Evolutionary conservation across 495 filamentous ascomycete genomes (phyloP).

Genomic region (Xylaria scruposa): DNA sequence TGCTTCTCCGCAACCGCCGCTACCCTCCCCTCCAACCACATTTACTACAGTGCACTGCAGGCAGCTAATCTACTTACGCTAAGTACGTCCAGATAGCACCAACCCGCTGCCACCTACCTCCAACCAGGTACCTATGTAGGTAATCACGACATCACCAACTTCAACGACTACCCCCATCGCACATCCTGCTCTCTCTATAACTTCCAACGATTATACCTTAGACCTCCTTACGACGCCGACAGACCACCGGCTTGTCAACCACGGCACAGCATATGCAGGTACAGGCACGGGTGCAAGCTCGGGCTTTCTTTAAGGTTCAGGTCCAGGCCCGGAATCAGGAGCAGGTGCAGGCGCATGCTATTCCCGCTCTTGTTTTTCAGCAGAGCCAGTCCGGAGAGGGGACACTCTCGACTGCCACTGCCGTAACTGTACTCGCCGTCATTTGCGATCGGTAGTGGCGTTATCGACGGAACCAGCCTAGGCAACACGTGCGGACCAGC

Average conservation of each 20-base stretch:
- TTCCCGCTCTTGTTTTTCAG: background rate
- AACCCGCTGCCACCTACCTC: background rate
- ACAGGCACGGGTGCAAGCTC: conserved; percentile 4
- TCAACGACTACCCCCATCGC: conserved; percentile 13
- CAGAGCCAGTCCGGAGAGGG: background rate
- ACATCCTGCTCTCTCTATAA: background rate
- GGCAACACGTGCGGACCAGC: too few species aligned
- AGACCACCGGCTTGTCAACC: background rate
- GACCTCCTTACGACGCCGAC: background rate
- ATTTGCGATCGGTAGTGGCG: background rate
- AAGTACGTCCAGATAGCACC: conserved; percentile 1
- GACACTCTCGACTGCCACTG: background rate
- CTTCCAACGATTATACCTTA: background rate
- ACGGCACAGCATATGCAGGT: background rate
- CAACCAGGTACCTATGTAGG: conserved; percentile 7
- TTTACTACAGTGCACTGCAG: background rate
- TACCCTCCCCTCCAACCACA: background rate
- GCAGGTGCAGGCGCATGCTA: background rate
- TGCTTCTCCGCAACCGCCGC: conserved; percentile 15
- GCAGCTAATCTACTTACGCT: background rate
- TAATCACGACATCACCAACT: conserved; percentile 33
- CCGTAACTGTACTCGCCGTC: background rate
- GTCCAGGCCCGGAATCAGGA: background rate
- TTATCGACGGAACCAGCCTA: conserved; percentile 25
- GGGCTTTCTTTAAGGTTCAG: background rate